Conservation (phyloP, 495 filamentous ascomycete species). For the Hypoxylon trugodes region DNA sequence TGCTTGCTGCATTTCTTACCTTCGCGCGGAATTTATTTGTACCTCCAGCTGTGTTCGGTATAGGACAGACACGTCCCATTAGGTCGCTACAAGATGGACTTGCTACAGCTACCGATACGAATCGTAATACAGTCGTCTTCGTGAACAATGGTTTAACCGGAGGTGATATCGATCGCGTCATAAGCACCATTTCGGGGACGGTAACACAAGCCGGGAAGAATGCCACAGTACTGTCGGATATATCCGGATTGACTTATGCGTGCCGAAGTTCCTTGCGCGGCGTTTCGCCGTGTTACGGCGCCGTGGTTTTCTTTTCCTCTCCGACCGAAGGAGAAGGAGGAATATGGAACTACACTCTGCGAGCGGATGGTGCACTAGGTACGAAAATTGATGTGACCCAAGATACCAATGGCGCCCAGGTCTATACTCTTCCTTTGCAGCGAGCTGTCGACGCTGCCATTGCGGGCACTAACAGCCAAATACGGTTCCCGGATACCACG, state of each 20-base stretch:
- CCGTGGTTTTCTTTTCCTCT: slow-evolving; percentile 76
- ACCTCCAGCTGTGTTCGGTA: slow-evolving; percentile 71
- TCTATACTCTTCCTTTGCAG: slow-evolving; percentile 81
- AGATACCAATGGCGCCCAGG: slow-evolving; percentile 71
- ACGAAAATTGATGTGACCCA: slow-evolving; percentile 64
- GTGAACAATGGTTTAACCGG: slow-evolving; percentile 75
- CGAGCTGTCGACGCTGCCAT: slow-evolving; percentile 79
- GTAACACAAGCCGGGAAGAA: slow-evolving; percentile 62
- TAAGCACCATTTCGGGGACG: slow-evolving; percentile 64
- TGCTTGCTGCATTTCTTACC: slow-evolving; percentile 71
- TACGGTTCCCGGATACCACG: slow-evolving; percentile 55
- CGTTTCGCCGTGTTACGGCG: slow-evolving; percentile 76
- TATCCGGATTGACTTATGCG: slow-evolving; percentile 62
- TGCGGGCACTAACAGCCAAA: slow-evolving; percentile 52
- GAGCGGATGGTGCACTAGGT: slow-evolving; percentile 71
- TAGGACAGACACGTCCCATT: slow-evolving; percentile 64
- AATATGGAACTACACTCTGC: slow-evolving; percentile 86
- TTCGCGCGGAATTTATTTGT: slow-evolving; percentile 76
- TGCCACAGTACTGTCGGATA: slow-evolving; percentile 59
- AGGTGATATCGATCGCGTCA: slow-evolving; percentile 76
- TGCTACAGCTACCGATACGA: slow-evolving; percentile 51
- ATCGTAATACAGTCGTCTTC: slow-evolving; percentile 75
- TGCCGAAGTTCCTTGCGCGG: slow-evolving; percentile 76
- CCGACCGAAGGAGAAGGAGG: slow-evolving; percentile 70
- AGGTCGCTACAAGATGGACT: slow-evolving; percentile 69